Evolutionary conservation across 2,329 filamentous ascomycete genomes (phyloP).

Genomic region (Emericellopsis cladophorae): DNA sequence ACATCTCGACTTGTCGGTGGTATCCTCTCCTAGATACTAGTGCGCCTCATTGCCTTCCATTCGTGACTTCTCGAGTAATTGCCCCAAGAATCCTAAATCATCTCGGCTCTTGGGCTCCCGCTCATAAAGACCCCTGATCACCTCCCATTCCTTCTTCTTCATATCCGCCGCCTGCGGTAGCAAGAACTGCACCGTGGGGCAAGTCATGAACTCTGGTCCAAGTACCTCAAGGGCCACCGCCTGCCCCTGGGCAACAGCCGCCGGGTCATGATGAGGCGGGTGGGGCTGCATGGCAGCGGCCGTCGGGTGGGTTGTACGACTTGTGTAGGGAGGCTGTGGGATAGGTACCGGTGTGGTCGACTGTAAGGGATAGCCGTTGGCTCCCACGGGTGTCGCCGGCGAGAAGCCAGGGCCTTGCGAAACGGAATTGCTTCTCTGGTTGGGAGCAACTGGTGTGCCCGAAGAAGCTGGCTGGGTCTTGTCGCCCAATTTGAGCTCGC

Average conservation of each 20-base stretch:
- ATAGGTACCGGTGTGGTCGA: constrained; percentile 22
- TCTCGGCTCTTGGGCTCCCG: constrained; percentile 51
- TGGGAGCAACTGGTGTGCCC: constrained; percentile 5
- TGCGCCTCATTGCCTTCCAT: background rate
- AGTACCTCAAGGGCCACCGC: constrained; percentile 49
- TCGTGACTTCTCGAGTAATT: constrained; percentile 39
- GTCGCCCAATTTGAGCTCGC: background rate
- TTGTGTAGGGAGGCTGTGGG: constrained; percentile 14
- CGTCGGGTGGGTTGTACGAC: constrained; percentile 4
- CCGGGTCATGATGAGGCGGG: constrained; percentile 5
- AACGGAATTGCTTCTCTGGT: constrained; percentile 31
- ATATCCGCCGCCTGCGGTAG: constrained; percentile 57
- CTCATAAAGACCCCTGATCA: constrained; percentile 57
- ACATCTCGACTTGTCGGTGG: too few species aligned
- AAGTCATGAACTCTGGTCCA: constrained; percentile 43
- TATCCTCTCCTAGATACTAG: background rate
- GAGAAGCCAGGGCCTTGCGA: constrained; percentile 38
- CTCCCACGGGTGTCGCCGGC: constrained; percentile 31
- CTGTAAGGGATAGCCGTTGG: constrained; percentile 14
- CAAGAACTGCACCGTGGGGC: constrained; percentile 56
- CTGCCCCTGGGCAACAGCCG: constrained; percentile 29
- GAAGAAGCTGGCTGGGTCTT: background rate
- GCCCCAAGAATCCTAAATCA: constrained; percentile 44
- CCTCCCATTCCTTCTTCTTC: constrained; percentile 58
- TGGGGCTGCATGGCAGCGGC: constrained; percentile 4